These are phyloP conservation scores for Metschnikowia kunwiensis DNA, from an alignment of 805 yeast genomes.

Conservation along the genomic window DNA sequence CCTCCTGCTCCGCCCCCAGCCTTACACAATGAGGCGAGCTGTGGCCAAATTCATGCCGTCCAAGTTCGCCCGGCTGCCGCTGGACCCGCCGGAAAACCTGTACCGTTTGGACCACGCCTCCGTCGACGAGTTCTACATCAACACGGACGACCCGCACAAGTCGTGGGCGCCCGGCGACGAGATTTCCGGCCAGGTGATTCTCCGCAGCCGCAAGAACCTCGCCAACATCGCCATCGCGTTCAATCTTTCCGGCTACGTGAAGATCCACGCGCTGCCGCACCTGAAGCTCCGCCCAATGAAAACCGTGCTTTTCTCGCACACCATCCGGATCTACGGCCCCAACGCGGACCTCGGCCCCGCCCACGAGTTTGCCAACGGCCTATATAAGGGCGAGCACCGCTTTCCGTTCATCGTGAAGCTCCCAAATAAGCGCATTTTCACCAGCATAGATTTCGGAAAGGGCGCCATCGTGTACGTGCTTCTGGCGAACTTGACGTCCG, in stretches of 20 bases:
- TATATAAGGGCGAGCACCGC: slow-evolving; percentile 80
- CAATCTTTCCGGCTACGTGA: slow-evolving; percentile 55
- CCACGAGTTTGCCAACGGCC: slow-evolving; percentile 39
- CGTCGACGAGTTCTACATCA: slow-evolving; percentile 65
- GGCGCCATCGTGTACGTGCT: slow-evolving; percentile 75
- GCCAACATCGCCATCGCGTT: slow-evolving; percentile 53
- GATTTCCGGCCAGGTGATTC: slow-evolving; percentile 59
- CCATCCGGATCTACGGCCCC: slow-evolving; percentile 56
- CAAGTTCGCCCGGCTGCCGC: slow-evolving; percentile 12
- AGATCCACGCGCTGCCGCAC: slow-evolving; percentile 51
- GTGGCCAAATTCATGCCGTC: slow-evolving; percentile 45
- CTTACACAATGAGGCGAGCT: slow-evolving; percentile 45
- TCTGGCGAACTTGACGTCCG: slow-evolving; percentile 43
- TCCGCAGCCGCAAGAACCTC: slow-evolving; percentile 54
- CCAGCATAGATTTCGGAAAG: slow-evolving; percentile 77
- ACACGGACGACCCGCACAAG: slow-evolving; percentile 71
- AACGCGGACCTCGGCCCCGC: slow-evolving; percentile 3
- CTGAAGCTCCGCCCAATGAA: slow-evolving; percentile 52
- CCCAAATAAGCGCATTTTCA: slow-evolving; percentile 69
- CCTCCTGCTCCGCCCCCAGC: slow-evolving; percentile 3
- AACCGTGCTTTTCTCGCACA: slow-evolving; percentile 54
- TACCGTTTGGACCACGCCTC: slow-evolving; percentile 38
- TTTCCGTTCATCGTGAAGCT: slow-evolving; percentile 82
- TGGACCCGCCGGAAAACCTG: slow-evolving; percentile 11
- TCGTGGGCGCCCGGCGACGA: slow-evolving; percentile 79